Base-by-base conservation (phyloP, 176 grass and related monocot genomes). In the Bromus sterilis region DNA sequence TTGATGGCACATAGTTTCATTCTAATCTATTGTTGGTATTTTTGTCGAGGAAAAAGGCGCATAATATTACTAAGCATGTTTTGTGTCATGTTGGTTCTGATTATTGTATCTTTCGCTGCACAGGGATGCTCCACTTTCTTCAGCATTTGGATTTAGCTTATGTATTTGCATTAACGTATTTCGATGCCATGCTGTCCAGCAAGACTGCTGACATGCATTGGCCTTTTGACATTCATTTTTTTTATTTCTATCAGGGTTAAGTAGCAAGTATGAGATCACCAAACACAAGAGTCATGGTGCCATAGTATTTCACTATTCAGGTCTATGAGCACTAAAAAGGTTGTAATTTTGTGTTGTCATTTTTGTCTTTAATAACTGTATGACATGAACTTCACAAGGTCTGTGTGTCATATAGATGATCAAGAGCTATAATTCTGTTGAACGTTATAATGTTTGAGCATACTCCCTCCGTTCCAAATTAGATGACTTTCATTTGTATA, bases 211-310 rank as follows among this genome's bases (percentile, higher is more conserved):
- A 82, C 78, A 35, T 81, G 42, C 51, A 76, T 61, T 48, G 44
- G 48, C 44, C 29, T 71, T 74, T 85, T 89, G 78, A 62, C 37
- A 31, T 72, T 55, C 67, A 39, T 71, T 56, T 81, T 89, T 89
- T 20, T 20, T 71, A 78, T 85, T 85, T 85, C 29, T 77, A 64
- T 77, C 78, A 89, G 83, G 87, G 64, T 81, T 89, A 89, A 56
- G 73, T 89, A 89, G 78, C 78, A 86, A 82, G 83, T 78, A 86
- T 86, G 65, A 89, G 78, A 86, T 89, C 78, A 86, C 44, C 34
- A 89, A 65, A 21, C 66, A 78, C 78, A 78, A 86, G 87, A 89
- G 78, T 89, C 87, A 73, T 89, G 65, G 78, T 86, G 34, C 86
- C 78, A 74, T 79, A 78, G 79, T 89, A 82, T 51, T 51, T 51